Evolutionary conservation across 1,139 yeast genomes (phyloP).

Genomic region (Wickerhamomyces sp.): DNA sequence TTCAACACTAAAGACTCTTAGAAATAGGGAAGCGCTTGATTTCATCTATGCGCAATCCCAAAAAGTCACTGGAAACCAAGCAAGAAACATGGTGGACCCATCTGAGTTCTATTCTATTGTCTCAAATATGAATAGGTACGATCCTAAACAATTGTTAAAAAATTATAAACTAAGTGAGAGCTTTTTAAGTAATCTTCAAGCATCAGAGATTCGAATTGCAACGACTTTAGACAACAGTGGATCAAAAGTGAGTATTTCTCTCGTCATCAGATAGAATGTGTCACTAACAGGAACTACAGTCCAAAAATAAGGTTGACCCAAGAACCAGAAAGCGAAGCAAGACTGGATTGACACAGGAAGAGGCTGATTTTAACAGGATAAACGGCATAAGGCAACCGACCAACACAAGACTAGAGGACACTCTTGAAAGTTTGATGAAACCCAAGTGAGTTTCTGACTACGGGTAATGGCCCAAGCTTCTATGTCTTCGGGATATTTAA

Average conservation of each 20-base stretch:
- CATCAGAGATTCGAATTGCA: background rate
- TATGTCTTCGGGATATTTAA: too few species aligned
- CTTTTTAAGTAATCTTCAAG: background rate
- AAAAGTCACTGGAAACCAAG: background rate
- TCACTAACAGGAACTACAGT: background rate
- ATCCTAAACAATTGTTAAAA: slow-evolving; percentile 9
- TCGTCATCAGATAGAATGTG: background rate
- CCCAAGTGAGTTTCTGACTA: background rate
- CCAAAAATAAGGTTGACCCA: background rate
- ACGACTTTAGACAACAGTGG: background rate
- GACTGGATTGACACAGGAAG: slow-evolving; percentile 3
- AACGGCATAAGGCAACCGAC: slow-evolving; percentile 6
- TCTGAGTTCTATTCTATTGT: slow-evolving; percentile 16
- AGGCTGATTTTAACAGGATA: slow-evolving; percentile 7
- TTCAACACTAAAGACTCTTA: slow-evolving; percentile 13
- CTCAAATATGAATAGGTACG: slow-evolving; percentile 12
- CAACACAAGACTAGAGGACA: slow-evolving; percentile 3
- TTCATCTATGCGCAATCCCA: background rate
- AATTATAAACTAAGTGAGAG: slow-evolving; percentile 9
- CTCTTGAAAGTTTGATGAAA: slow-evolving; percentile 6
- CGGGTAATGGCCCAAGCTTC: too few species aligned
- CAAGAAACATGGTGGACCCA: slow-evolving; percentile 10
- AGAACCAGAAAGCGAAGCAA: slow-evolving; percentile 2
- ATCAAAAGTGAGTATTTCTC: background rate
- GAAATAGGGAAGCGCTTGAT: slow-evolving; percentile 13